phyloP scores from a whole-genome alignment of 2,329 filamentous ascomycete genomes.

The Neofusicoccum ribis region DNA sequence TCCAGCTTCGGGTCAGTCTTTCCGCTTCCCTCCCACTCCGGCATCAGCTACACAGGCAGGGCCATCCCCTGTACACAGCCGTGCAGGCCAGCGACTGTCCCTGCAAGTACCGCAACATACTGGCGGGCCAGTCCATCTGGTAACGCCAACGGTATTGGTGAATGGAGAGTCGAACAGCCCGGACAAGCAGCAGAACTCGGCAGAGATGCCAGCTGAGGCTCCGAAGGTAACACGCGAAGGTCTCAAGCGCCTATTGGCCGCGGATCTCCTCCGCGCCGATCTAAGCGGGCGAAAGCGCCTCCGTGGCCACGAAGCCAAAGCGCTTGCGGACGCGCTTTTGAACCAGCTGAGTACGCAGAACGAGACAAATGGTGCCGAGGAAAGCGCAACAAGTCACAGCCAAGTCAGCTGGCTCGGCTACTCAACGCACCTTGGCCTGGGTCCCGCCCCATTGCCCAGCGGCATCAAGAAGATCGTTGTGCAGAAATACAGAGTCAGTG shows the following conservation, averaged over 20 bases:
- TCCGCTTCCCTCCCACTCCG: slow-evolving; percentile 42
- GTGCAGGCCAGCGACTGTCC: slow-evolving; percentile 53
- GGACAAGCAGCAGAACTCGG: slow-evolving; percentile 20
- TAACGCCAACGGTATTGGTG: slow-evolving; percentile 59
- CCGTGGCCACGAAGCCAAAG: slow-evolving; percentile 48
- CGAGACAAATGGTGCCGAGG: slow-evolving; percentile 11
- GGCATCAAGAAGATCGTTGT: slow-evolving; percentile 40
- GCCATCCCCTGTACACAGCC: slow-evolving; percentile 27
- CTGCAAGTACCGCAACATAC: slow-evolving; percentile 64
- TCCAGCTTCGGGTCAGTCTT: slow-evolving; percentile 26
- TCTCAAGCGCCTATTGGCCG: slow-evolving; percentile 47
- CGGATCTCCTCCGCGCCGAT: slow-evolving; percentile 49
- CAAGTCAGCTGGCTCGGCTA: slow-evolving; percentile 45
- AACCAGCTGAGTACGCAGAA: slow-evolving; percentile 27
- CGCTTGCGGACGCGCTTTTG: slow-evolving; percentile 47
- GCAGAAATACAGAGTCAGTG: slow-evolving; percentile 42
- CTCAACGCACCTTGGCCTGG: slow-evolving; percentile 37
- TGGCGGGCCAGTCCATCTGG: slow-evolving; percentile 61
- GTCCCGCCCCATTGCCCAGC: slow-evolving; percentile 34
- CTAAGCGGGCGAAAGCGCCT: slow-evolving; percentile 46
- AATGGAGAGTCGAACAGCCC: slow-evolving; percentile 46
- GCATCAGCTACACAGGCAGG: slow-evolving; percentile 32
- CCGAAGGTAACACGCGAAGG: slow-evolving; percentile 35
- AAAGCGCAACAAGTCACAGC: slow-evolving; percentile 36
- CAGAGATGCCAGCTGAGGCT: background rate